Conservation (phyloP, 208 protist genomes). For the Blastocrithidia nonstop region DNA sequence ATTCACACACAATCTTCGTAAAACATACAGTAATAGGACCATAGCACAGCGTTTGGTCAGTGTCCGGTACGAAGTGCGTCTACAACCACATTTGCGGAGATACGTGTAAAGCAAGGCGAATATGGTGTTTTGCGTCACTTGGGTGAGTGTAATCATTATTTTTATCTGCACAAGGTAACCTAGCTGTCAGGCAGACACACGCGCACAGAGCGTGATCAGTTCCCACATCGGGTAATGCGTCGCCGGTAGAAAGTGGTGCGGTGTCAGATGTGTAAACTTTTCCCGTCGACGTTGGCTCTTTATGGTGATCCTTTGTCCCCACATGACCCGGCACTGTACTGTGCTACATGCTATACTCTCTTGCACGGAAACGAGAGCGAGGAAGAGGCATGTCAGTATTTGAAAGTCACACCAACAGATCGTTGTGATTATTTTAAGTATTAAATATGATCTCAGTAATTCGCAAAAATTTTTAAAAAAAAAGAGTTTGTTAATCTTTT, state of each 20-base stretch:
- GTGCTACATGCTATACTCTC: slow-evolving; percentile 45
- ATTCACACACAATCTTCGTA: background rate
- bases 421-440: slow-evolving; percentile 27
- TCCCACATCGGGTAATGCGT: slow-evolving; percentile 41
- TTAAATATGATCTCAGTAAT: slow-evolving; percentile 1
- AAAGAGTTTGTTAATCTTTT: slow-evolving; percentile 8
- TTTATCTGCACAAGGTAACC: slow-evolving; percentile 25
- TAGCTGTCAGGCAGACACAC: slow-evolving; percentile 21
- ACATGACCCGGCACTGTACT: slow-evolving; percentile 31
- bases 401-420: slow-evolving; percentile 13
- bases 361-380: slow-evolving; percentile 31
- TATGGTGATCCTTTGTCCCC: slow-evolving; percentile 42
- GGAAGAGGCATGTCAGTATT: slow-evolving; percentile 21
- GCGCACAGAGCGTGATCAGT: slow-evolving; percentile 15
- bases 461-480: slow-evolving; percentile 7
- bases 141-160: slow-evolving; percentile 65
- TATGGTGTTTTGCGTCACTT: slow-evolving; percentile 43
- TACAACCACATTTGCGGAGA: slow-evolving; percentile 48
- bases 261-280: slow-evolving; percentile 38
- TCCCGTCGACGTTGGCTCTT: slow-evolving; percentile 45
- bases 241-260: slow-evolving; percentile 14
- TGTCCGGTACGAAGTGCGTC: slow-evolving; percentile 51
- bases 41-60: slow-evolving; percentile 23
- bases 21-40: background rate
- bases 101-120: slow-evolving; percentile 46